phyloP scores from a whole-genome alignment of 306 rosid species.

The Pyrus pyrifolia region DNA sequence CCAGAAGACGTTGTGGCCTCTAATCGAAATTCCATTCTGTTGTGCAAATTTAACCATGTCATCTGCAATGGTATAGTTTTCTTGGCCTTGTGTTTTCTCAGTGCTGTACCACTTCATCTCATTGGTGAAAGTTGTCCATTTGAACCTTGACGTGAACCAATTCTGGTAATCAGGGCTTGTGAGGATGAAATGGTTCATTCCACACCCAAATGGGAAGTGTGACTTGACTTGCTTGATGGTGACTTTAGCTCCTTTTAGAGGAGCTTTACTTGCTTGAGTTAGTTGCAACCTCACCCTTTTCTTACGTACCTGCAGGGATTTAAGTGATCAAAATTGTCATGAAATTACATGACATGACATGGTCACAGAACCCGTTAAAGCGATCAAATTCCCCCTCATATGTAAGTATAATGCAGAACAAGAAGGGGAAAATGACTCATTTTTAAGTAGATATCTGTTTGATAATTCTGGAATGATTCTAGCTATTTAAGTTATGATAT shows the following conservation, averaged over 20 bases:
- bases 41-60: constrained; percentile 50
- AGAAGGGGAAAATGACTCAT: no score
- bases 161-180: constrained; percentile 39
- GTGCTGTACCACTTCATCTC: constrained; percentile 82
- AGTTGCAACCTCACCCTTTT: constrained; percentile 44
- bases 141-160: constrained; percentile 62
- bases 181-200: constrained; percentile 54
- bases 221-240: constrained; percentile 27
- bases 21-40: constrained; percentile 36
- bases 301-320: constrained; percentile 47
- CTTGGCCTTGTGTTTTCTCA: constrained; percentile 43
- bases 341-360: background rate
- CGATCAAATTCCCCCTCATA: no score
- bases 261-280: constrained; percentile 27
- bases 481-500: no score
- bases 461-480: no score
- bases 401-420: no score
- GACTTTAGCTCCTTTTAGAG: constrained; percentile 38
- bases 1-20: constrained; percentile 77
- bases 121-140: constrained; percentile 58
- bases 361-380: background rate
- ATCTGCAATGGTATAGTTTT: constrained; percentile 58
- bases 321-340: background rate
- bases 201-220: constrained; percentile 59
- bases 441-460: no score